Conservation (phyloP, 352 stramenopile genomes). For the Globisporangium heterothallicum region DNA sequence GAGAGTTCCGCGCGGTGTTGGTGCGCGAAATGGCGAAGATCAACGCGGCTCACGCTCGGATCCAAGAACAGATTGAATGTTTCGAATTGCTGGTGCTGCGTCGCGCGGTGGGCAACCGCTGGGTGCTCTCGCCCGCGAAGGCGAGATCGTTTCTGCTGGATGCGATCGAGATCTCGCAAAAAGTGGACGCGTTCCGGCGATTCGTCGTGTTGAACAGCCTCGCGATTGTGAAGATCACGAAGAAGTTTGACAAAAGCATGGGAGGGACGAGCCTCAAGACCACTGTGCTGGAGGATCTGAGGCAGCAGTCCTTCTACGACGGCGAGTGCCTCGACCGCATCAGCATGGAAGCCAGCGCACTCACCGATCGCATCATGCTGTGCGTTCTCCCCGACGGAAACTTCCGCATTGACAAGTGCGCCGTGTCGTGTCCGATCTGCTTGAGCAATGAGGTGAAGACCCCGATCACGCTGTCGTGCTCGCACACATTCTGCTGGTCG, state of each 20-base stretch:
- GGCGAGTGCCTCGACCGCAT: slow-evolving; percentile 46
- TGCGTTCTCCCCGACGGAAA: slow-evolving; percentile 65
- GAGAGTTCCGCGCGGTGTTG: slow-evolving; percentile 29
- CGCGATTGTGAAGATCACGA: slow-evolving; percentile 76
- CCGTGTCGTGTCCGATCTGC: slow-evolving; percentile 67
- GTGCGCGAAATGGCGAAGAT: slow-evolving; percentile 48
- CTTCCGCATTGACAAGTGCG: slow-evolving; percentile 37
- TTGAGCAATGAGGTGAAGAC: slow-evolving; percentile 55
- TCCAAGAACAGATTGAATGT: slow-evolving; percentile 43
- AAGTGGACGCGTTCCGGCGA: slow-evolving; percentile 66
- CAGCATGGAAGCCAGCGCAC: slow-evolving; percentile 33
- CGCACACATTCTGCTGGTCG: slow-evolving; percentile 79
- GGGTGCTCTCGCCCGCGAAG: slow-evolving; percentile 49
- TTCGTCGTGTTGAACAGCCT: slow-evolving; percentile 79
- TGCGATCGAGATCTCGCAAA: slow-evolving; percentile 51
- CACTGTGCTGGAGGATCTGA: slow-evolving; percentile 45
- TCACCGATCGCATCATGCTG: slow-evolving; percentile 69
- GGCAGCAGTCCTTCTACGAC: slow-evolving; percentile 63
- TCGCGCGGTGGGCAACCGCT: slow-evolving; percentile 40
- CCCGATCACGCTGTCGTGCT: slow-evolving; percentile 64
- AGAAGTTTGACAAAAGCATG: slow-evolving; percentile 73
- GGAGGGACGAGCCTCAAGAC: slow-evolving; percentile 23
- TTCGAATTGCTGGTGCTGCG: slow-evolving; percentile 32
- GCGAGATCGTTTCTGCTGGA: slow-evolving; percentile 49
- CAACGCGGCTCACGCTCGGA: slow-evolving; percentile 50